Evolutionary conservation across 2,329 filamentous ascomycete species (phyloP), one percentile per base, ranked within the genome.

Genomic region (Claviceps spartinae): DNA sequence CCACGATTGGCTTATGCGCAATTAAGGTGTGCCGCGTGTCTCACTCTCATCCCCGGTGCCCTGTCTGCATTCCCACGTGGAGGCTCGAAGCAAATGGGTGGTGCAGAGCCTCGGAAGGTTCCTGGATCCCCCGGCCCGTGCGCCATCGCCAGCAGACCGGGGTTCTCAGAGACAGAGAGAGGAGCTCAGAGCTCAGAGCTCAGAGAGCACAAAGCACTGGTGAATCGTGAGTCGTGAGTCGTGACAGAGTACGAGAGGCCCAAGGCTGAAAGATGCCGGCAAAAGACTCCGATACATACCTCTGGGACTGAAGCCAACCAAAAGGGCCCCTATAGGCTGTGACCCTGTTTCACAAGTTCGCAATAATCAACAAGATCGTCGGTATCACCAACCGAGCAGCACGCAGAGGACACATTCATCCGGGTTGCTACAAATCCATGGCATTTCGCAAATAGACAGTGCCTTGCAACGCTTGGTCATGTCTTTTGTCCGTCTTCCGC

Each of bases 11-110:
- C 43, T 50, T 30, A 42, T 20, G 16, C 38, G 16, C 2, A 20
- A 37, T 45, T 44, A 47, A 47, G 24, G 37, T 48, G 18, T 41
- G 24, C 37, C 43, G 37, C 38, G 18, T 41, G 42, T 43, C 43
- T 42, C 43, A 42, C 43, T 37, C 9, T 11, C 30, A 34, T 34
- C 48, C 18, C 48, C 37, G 42, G 43, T 34, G 34, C 14, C 43
- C 22, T 42, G 24, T 22, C 24, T 22, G 40, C 36, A 44, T 40
- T 24, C 45, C 52, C 52, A 53, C 52, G 52, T 53, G 52, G 52
- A 51, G 37, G n/a, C 22, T 47, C 42, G 30, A 50, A 30, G 20
- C 22, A 24, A 44, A 44, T 6, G 26, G 48, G 43, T 48, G 44
- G 18, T 37, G 38, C 42, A 34, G n/a, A 43, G 20, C 22, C 24